Conservation (phyloP, 2,329 filamentous ascomycete species). For the Fusarium ambrosium region DNA sequence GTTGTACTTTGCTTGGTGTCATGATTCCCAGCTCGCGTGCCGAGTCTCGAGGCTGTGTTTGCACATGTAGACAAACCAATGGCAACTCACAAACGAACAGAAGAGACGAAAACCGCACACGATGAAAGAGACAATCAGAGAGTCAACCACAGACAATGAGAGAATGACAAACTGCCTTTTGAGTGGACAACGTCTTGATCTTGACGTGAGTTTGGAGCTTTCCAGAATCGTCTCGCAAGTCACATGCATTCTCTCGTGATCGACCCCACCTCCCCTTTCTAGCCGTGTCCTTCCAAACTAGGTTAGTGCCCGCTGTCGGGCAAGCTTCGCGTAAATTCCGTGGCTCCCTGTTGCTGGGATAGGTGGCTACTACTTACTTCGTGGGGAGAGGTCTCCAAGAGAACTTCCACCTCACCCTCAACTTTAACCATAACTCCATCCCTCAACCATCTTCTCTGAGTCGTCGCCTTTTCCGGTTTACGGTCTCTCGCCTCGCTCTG, state of each 20-base stretch:
- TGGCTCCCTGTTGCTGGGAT: conserved; percentile 45
- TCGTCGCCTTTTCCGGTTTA: conserved; percentile 40
- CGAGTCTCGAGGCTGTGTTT: neutral
- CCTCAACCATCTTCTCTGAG: conserved; percentile 43
- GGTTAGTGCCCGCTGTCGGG: conserved; percentile 37
- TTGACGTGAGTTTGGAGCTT: neutral
- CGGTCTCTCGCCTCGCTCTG: conserved; percentile 55
- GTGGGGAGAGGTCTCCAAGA: conserved; percentile 50
- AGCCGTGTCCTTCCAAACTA: conserved; percentile 21
- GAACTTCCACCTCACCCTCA: conserved; percentile 60
- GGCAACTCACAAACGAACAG: neutral
- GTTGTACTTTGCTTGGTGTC: neutral
- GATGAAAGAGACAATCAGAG: neutral
- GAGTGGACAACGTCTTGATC: neutral
- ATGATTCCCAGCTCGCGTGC: neutral
- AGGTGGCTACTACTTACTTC: conserved; percentile 42
- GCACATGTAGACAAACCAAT: neutral
- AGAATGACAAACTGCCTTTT: neutral
- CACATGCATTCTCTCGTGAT: conserved; percentile 45
- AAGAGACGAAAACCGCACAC: neutral
- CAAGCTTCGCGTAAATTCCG: conserved; percentile 50
- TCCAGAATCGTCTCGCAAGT: conserved; percentile 2
- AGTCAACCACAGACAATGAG: neutral
- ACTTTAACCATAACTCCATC: conserved; percentile 45
- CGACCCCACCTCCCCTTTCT: conserved; percentile 35